Evolutionary conservation across 148 eudicot genomes (phyloP).

Genomic region (Cornus florida): DNA sequence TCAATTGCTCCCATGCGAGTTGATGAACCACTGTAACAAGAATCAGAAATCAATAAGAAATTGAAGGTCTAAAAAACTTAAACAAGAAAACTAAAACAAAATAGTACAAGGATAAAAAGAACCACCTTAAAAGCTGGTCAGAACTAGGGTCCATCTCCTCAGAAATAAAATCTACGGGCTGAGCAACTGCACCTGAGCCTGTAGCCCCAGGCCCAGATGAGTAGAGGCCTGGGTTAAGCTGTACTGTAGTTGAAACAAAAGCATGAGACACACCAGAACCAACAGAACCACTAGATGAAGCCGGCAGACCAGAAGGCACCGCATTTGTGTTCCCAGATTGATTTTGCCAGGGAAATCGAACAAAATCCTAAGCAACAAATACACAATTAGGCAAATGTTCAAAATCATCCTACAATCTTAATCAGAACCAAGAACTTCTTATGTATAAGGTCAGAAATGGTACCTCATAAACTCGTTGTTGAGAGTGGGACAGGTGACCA

Average conservation of each 20-base stretch:
- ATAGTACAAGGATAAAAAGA: not conserved
- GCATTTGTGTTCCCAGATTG: slow-evolving; percentile 52
- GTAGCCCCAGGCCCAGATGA: slow-evolving; percentile 53
- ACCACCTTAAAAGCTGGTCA: slow-evolving; percentile 47
- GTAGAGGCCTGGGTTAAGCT: slow-evolving; percentile 41
- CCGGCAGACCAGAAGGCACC: slow-evolving; percentile 35
- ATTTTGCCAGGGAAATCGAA: slow-evolving; percentile 78
- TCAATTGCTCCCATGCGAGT: slow-evolving; percentile 42
- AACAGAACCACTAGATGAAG: slow-evolving; percentile 33
- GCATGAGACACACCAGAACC: slow-evolving; percentile 43
- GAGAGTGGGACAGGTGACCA: slow-evolving; percentile 76
- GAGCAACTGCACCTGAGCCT: slow-evolving; percentile 47
- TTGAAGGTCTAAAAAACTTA: not conserved
- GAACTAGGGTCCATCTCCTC: slow-evolving; percentile 56
- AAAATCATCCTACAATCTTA: not conserved
- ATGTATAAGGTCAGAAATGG: not conserved
- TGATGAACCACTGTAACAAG: slow-evolving; percentile 38
- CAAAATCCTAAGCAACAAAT: slow-evolving; percentile 58
- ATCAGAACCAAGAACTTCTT: not conserved
- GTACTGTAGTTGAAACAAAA: slow-evolving; percentile 51
- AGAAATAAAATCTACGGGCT: slow-evolving; percentile 49
- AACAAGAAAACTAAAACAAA: not conserved
- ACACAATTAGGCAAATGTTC: not conserved
- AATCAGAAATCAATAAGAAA: not conserved
- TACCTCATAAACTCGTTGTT: slow-evolving; percentile 93